These are phyloP conservation scores for Hanseniaspora valbyensis DNA, from an alignment of 805 yeast genomes.

Conservation along the genomic window DNA sequence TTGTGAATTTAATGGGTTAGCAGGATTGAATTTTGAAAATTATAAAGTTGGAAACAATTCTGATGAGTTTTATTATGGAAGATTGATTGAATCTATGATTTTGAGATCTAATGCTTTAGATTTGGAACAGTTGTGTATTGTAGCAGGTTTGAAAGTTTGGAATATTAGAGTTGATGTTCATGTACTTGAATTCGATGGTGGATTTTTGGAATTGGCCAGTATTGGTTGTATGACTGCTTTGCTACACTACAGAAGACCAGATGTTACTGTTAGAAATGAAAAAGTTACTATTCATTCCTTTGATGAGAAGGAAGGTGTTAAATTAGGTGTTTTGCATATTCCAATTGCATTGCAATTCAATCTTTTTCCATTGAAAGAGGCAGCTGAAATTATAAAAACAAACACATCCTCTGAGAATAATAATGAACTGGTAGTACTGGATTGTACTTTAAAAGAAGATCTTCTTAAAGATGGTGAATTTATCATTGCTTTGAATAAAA, in stretches of 20 bases:
- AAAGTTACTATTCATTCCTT: constrained; percentile 47
- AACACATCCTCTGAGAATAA: constrained; percentile 38
- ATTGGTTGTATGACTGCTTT: constrained; percentile 82
- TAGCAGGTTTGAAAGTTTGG: constrained; percentile 91
- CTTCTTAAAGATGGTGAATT: constrained; percentile 61
- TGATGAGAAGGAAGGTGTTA: constrained; percentile 80
- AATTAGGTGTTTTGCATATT: constrained; percentile 72
- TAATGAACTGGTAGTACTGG: constrained; percentile 54
- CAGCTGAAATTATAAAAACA: constrained; percentile 53
- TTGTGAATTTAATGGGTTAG: constrained; percentile 84
- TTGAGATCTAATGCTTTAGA: constrained; percentile 85
- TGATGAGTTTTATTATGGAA: constrained; percentile 66
- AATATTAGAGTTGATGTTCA: constrained; percentile 80
- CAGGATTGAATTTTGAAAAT: constrained; percentile 72
- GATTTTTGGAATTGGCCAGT: constrained; percentile 80
- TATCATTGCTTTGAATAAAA: constrained; percentile 79
- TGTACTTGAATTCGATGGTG: constrained; percentile 84
- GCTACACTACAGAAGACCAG: constrained; percentile 74
- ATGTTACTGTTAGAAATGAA: constrained; percentile 59
- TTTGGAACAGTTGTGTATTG: constrained; percentile 77
- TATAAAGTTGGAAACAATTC: constrained; percentile 44
- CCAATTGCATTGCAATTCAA: constrained; percentile 85
- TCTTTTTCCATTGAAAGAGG: constrained; percentile 59
- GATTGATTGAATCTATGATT: constrained; percentile 84
- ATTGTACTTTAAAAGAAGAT: constrained; percentile 72